Conservation (phyloP, 495 filamentous ascomycete species). For the Aspergillus olivimuriae region DNA sequence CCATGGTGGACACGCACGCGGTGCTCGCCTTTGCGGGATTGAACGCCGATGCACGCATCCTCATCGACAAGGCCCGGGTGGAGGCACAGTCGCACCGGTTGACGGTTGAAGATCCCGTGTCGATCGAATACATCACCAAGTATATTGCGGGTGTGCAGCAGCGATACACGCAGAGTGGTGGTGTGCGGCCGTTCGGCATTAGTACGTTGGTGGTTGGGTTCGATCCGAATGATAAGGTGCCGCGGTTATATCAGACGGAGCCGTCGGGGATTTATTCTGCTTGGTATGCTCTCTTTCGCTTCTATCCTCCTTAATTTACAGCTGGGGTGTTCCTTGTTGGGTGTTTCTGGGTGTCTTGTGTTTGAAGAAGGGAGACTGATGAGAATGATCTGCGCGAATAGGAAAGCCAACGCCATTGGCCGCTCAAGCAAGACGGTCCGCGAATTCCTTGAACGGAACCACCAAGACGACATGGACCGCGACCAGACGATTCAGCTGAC, state of each 20-base stretch:
- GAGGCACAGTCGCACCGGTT: conserved; percentile 96
- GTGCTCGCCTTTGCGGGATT: conserved; percentile 95
- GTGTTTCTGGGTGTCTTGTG: too few relatives aligned
- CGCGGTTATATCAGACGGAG: conserved; percentile 94
- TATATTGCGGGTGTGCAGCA: conserved; percentile 97
- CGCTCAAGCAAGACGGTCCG: conserved; percentile 97
- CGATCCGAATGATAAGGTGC: conserved; percentile 79
- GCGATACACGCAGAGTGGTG: conserved; percentile 95
- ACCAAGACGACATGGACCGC: conserved; percentile 93
- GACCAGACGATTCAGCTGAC: conserved; percentile 95
- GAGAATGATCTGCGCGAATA: conserved; percentile 25
- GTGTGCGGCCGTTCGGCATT: conserved; percentile 94
- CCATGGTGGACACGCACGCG: conserved; percentile 87
- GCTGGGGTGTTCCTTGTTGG: too few relatives aligned
- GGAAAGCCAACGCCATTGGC: conserved; percentile 99
- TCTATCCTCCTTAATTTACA: too few relatives aligned
- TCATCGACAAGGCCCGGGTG: conserved; percentile 93
- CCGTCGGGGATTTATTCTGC: conserved; percentile 97
- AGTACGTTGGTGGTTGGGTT: conserved; percentile 97
- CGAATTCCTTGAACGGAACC: conserved; percentile 96
- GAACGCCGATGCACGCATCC: conserved; percentile 94
- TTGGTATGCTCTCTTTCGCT: conserved; percentile 57
- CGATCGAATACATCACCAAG: conserved; percentile 98
- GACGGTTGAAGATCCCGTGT: conserved; percentile 96
- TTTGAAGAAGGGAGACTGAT: conserved; percentile 5